Conservation (phyloP, 768 basidiomycete species). For the Lactifluus echinatus region DNA sequence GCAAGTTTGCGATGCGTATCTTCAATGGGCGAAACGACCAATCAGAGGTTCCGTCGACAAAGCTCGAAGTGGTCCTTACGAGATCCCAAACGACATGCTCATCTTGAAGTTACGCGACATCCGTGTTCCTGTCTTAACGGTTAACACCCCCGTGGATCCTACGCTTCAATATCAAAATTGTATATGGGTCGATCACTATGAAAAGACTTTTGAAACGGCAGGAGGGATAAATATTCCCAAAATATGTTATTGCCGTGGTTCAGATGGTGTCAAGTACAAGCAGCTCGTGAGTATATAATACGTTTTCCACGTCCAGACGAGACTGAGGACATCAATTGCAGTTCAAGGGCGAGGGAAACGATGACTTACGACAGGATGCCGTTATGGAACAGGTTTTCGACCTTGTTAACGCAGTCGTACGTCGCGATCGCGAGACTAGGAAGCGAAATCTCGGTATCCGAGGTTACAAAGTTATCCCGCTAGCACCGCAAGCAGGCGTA, state of each 20-base stretch:
- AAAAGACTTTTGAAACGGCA: constrained; percentile 46
- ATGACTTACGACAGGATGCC: constrained; percentile 94
- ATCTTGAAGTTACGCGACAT: constrained; percentile 46
- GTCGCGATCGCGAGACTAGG: constrained; percentile 64
- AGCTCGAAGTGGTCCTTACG: constrained; percentile 22
- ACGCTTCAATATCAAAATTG: constrained; percentile 60
- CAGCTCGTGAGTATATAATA: constrained; percentile 61
- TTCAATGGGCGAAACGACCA: constrained; percentile 64
- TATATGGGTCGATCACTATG: constrained; percentile 61
- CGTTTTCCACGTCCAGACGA: background rate
- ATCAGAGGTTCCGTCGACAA: constrained; percentile 30
- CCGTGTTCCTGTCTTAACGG: constrained; percentile 79
- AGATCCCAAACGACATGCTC: constrained; percentile 38
- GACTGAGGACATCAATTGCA: constrained; percentile 25
- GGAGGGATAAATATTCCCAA: constrained; percentile 85
- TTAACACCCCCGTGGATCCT: constrained; percentile 56
- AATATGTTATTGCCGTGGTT: constrained; percentile 60
- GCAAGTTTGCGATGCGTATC: constrained; percentile 50
- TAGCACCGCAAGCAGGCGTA: constrained; percentile 72
- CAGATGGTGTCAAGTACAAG: constrained; percentile 54
- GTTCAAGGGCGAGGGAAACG: constrained; percentile 89
- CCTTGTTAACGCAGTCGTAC: constrained; percentile 73
- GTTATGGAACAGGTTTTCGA: constrained; percentile 99
- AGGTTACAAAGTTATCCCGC: constrained; percentile 83
- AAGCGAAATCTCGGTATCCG: constrained; percentile 66